A percentile compares a stretch with the other conserved stretches of the same genome.
These are phyloP conservation scores for Fraxinus ornus DNA, from an alignment of 305 asterid species.

Conservation along the genomic window DNA sequence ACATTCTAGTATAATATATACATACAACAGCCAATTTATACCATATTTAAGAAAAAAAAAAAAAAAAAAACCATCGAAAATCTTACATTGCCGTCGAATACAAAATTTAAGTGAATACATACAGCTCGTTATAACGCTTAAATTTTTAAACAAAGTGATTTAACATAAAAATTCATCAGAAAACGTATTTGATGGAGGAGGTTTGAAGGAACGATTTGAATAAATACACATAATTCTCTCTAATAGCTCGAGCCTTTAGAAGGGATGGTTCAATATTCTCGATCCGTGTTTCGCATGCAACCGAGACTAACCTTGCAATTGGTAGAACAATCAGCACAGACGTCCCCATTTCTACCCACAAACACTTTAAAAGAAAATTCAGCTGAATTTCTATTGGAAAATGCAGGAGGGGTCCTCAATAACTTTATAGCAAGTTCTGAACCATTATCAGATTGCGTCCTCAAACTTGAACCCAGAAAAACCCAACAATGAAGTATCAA, in stretches of 20 bases:
- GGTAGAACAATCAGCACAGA: constrained; percentile 54
- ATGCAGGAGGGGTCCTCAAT: constrained; percentile 54
- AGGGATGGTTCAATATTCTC: background rate
- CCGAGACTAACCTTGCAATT: constrained; percentile 66
- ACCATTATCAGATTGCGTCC: constrained; percentile 30
- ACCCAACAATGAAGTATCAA: constrained; percentile 46
- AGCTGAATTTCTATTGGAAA: constrained; percentile 59
- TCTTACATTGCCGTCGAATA: background rate
- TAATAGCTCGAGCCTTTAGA: background rate
- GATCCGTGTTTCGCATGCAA: background rate
- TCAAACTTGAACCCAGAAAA: constrained; percentile 36
- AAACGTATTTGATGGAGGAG: background rate
- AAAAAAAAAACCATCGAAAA: background rate
- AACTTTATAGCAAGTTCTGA: constrained; percentile 53
- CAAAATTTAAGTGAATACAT: background rate
- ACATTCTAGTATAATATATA: background rate
- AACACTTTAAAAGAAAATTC: constrained; percentile 58
- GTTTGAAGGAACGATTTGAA: background rate
- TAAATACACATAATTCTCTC: background rate
- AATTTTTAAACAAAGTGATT: background rate
- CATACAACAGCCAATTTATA: background rate
- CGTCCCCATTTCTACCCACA: constrained; percentile 38
- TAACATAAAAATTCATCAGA: background rate
- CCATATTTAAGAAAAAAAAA: background rate
- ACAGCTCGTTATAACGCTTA: background rate